phyloP scores from a whole-genome alignment of 2,329 filamentous ascomycete genomes.

The Elsinoe necatrix region DNA sequence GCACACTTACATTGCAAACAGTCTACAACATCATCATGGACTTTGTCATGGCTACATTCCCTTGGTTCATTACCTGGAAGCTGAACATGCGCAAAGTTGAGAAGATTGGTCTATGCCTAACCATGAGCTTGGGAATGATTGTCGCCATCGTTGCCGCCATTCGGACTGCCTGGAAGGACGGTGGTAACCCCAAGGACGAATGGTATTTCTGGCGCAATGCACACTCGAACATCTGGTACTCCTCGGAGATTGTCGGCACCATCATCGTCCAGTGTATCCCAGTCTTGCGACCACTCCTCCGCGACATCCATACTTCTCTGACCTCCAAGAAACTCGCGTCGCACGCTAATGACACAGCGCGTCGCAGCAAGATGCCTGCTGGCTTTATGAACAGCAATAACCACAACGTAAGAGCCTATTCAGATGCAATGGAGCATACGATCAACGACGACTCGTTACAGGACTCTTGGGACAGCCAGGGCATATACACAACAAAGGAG shows the following conservation, averaged over 20 bases:
- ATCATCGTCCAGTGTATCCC: conserved; percentile 50
- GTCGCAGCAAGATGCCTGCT: neutral
- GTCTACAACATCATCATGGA: conserved; percentile 49
- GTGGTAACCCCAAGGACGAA: conserved; percentile 39
- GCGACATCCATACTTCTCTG: conserved; percentile 34
- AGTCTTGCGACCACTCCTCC: conserved; percentile 42
- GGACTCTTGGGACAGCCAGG: conserved; percentile 8
- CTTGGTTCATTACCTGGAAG: conserved; percentile 43
- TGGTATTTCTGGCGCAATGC: conserved; percentile 45
- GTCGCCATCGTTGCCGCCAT: conserved; percentile 43
- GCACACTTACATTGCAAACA: conserved; percentile 22
- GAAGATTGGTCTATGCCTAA: conserved; percentile 43
- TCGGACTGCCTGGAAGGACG: conserved; percentile 43
- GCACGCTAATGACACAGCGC: conserved; percentile 1
- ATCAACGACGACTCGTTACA: conserved; percentile 5
- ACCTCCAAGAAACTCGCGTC: conserved; percentile 29
- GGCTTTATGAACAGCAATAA: neutral
- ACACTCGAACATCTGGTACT: conserved; percentile 43
- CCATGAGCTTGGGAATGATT: conserved; percentile 45
- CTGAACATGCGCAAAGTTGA: conserved; percentile 42
- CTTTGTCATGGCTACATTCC: conserved; percentile 43
- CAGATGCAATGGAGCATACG: conserved; percentile 2
- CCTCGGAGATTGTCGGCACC: conserved; percentile 45
- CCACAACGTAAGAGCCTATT: conserved; percentile 1
- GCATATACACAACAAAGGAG: conserved; percentile 6